phyloP scores from a whole-genome alignment of 805 yeast species.

The Lachancea mirantina region DNA sequence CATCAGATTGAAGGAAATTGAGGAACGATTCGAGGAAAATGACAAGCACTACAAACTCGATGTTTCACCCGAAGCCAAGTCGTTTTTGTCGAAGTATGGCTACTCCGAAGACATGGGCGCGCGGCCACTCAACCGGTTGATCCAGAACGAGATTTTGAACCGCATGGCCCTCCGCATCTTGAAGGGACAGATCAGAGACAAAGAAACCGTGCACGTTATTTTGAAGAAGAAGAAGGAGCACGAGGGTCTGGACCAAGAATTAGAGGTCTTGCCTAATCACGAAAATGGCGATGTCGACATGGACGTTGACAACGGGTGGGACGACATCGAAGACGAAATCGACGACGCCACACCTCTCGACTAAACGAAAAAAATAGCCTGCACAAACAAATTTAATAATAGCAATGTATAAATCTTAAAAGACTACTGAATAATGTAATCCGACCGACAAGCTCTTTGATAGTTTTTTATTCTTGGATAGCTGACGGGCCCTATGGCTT shows the following conservation, averaged over 20 bases:
- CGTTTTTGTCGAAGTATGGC: conserved; percentile 77
- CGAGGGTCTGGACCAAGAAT: conserved; percentile 39
- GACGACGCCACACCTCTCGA: conserved; percentile 10
- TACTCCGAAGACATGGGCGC: conserved; percentile 95
- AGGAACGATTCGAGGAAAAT: conserved; percentile 73
- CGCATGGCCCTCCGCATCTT: conserved; percentile 81
- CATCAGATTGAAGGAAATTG: conserved; percentile 78
- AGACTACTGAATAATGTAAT: too few species aligned
- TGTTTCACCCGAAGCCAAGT: conserved; percentile 69
- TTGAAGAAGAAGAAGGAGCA: conserved; percentile 28
- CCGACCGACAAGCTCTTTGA: too few species aligned
- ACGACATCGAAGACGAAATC: conserved; percentile 17
- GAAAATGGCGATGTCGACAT: conserved; percentile 55
- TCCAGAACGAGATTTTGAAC: conserved; percentile 82
- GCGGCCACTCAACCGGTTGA: conserved; percentile 87
- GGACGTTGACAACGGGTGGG: conserved; percentile 47
- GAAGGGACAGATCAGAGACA: conserved; percentile 80
- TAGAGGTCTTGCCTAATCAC: conserved; percentile 83
- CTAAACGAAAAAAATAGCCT: too few species aligned
- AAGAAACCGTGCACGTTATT: conserved; percentile 71
- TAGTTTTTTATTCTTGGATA: too few species aligned
- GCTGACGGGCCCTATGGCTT: too few species aligned
- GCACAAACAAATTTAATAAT: too few species aligned
- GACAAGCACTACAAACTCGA: conserved; percentile 71
- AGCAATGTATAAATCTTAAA: too few species aligned